Conservation (phyloP, 225 moss, liverwort and hornwort genomes). For the Antitrichia curtipendula region DNA sequence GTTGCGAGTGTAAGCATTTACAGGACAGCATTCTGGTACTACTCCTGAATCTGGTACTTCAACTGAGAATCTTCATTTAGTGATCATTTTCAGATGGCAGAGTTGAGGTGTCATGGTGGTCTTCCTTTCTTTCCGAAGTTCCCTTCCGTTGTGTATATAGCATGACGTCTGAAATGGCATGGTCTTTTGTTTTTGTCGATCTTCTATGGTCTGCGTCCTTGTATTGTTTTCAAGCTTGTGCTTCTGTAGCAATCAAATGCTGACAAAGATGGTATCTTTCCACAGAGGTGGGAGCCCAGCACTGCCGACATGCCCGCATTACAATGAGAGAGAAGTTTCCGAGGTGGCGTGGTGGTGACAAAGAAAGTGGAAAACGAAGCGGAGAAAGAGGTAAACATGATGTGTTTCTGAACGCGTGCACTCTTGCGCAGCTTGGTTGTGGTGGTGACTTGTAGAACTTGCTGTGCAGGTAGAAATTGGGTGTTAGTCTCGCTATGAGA, state of each 20-base stretch:
- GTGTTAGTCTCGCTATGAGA: neutral
- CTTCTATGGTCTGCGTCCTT: neutral
- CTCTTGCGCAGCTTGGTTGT: neutral
- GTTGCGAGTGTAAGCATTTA: too few relatives aligned
- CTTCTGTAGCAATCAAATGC: neutral
- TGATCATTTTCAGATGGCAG: too few relatives aligned
- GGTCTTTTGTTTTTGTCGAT: neutral
- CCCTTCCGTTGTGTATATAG: neutral
- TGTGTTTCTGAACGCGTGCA: neutral
- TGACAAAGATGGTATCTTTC: constrained; percentile 11
- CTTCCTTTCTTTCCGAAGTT: neutral
- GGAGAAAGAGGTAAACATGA: constrained; percentile 19
- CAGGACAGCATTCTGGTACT: too few relatives aligned
- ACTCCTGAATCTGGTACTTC: too few relatives aligned
- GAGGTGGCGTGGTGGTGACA: constrained; percentile 1
- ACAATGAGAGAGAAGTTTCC: constrained; percentile 30
- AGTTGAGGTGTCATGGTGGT: neutral
- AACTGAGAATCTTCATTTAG: too few relatives aligned
- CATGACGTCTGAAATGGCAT: neutral
- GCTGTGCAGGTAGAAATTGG: neutral
- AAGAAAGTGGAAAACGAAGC: constrained; percentile 31
- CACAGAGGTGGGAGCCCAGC: constrained; percentile 58
- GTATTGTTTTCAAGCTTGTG: neutral
- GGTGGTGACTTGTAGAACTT: neutral
- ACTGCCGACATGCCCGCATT: constrained; percentile 18